A percentile compares a stretch with the other conserved stretches of the same genome.
Evolutionary conservation across 2,329 filamentous ascomycete species (phyloP).

Genomic region (Claviceps pusilla): DNA sequence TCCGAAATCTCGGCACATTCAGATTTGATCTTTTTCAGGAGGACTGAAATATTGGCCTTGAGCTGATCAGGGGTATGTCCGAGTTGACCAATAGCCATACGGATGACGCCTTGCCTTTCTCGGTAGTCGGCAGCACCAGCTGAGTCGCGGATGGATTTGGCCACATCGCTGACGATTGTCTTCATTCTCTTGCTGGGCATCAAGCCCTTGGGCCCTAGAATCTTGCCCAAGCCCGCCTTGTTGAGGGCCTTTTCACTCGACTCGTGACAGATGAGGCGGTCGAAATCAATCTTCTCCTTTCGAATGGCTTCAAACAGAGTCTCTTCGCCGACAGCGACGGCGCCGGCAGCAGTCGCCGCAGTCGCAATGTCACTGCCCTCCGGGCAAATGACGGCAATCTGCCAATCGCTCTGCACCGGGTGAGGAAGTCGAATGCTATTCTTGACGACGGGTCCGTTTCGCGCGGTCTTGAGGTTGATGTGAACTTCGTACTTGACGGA

Average conservation of each 20-base stretch:
- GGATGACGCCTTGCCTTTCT: slow-evolving; percentile 69
- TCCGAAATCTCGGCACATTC: slow-evolving; percentile 59
- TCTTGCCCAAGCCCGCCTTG: slow-evolving; percentile 63
- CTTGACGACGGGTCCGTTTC: slow-evolving; percentile 74
- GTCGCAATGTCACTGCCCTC: slow-evolving; percentile 59
- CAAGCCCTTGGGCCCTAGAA: slow-evolving; percentile 75
- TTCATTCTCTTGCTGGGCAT: slow-evolving; percentile 85
- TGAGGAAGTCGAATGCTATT: slow-evolving; percentile 80
- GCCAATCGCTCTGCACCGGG: slow-evolving; percentile 74
- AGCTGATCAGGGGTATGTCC: slow-evolving; percentile 78
- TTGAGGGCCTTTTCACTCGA: slow-evolving; percentile 64
- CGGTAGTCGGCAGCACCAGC: slow-evolving; percentile 76
- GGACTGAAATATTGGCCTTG: slow-evolving; percentile 64
- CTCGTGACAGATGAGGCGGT: slow-evolving; percentile 73
- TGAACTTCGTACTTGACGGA: slow-evolving; percentile 77
- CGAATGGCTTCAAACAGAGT: slow-evolving; percentile 66
- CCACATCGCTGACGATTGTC: slow-evolving; percentile 74
- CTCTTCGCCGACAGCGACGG: slow-evolving; percentile 71
- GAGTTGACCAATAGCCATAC: slow-evolving; percentile 82
- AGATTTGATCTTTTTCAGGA: slow-evolving; percentile 62
- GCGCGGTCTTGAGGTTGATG: slow-evolving; percentile 66
- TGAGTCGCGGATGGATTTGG: slow-evolving; percentile 61
- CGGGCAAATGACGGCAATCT: slow-evolving; percentile 83
- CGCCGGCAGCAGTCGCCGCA: slow-evolving; percentile 64
- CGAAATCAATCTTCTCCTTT: slow-evolving; percentile 67